phyloP scores from a whole-genome alignment of 1,139 yeast species.

The Suhomyces maxii region DNA sequence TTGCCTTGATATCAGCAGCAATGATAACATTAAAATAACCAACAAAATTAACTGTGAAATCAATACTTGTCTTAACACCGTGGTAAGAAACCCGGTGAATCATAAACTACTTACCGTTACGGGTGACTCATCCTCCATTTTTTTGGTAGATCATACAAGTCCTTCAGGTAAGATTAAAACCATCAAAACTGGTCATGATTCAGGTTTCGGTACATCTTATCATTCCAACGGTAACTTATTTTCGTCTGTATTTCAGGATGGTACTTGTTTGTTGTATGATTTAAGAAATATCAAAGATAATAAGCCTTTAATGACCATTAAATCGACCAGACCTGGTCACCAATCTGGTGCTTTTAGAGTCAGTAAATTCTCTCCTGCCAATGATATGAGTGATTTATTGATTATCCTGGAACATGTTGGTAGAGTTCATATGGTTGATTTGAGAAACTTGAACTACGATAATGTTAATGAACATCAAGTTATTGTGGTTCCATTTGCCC shows the following conservation, averaged over 20 bases:
- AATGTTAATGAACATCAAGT: conserved; percentile 63
- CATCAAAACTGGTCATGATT: conserved; percentile 62
- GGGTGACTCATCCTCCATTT: conserved; percentile 43
- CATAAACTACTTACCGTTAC: conserved; percentile 38
- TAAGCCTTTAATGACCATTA: conserved; percentile 53
- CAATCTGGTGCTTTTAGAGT: conserved; percentile 64
- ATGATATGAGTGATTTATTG: conserved; percentile 71
- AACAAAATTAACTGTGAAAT: conserved; percentile 37
- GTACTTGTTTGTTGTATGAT: conserved; percentile 75
- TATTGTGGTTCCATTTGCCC: conserved; percentile 51
- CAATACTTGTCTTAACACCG: conserved; percentile 44
- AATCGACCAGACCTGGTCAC: conserved; percentile 61
- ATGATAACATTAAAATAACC: conserved; percentile 42
- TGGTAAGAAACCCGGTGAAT: conserved; percentile 31
- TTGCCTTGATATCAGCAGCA: conserved; percentile 53
- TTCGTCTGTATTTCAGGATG: conserved; percentile 84
- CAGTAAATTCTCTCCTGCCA: conserved; percentile 59
- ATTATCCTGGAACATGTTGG: conserved; percentile 84
- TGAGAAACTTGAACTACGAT: conserved; percentile 53
- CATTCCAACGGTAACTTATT: conserved; percentile 70
- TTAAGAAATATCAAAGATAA: conserved; percentile 50
- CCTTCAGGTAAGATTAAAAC: conserved; percentile 20
- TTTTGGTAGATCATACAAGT: conserved; percentile 36
- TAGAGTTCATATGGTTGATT: conserved; percentile 78
- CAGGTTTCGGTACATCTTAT: conserved; percentile 84